These are phyloP conservation scores for Phytophthora meadii DNA, from an alignment of 352 stramenopile genomes.

Conservation along the genomic window DNA sequence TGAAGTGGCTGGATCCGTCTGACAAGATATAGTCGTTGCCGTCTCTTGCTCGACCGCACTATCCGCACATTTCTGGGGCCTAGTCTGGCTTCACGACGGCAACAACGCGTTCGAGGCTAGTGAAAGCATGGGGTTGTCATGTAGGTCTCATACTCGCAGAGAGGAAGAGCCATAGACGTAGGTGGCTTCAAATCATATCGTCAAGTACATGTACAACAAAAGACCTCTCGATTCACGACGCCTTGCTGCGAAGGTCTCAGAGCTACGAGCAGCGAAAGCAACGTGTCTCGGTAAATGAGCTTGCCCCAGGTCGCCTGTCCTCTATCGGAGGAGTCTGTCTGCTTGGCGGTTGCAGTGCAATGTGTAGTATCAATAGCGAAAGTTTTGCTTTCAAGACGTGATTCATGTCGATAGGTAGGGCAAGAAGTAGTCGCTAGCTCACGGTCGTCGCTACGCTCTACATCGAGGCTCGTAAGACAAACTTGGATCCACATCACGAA, in stretches of 20 bases:
- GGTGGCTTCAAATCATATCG: slow-evolving; percentile 18
- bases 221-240: slow-evolving; percentile 11
- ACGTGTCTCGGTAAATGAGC: background rate
- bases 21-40: slow-evolving; percentile 13
- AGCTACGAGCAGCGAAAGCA: slow-evolving; percentile 2
- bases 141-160: slow-evolving; percentile 9
- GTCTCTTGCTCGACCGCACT: slow-evolving; percentile 5
- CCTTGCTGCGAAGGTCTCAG: background rate
- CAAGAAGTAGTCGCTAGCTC: background rate
- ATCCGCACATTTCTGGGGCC: background rate
- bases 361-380: too few species aligned
- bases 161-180: slow-evolving; percentile 13
- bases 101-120: slow-evolving; percentile 4
- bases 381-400: background rate
- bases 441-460: background rate
- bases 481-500: too few species aligned
- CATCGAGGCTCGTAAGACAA: background rate
- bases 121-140: slow-evolving; percentile 1
- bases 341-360: too few species aligned
- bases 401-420: background rate
- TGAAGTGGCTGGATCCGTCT: slow-evolving; percentile 23
- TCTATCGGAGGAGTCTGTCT: background rate
- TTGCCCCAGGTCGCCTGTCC: background rate
- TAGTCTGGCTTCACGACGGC: slow-evolving; percentile 9
- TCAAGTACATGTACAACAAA: slow-evolving; percentile 1